Evolutionary conservation across 352 stramenopile species (phyloP), one percentile per base, ranked within the genome.

Genomic region (Globisporangium camurandrum): DNA sequence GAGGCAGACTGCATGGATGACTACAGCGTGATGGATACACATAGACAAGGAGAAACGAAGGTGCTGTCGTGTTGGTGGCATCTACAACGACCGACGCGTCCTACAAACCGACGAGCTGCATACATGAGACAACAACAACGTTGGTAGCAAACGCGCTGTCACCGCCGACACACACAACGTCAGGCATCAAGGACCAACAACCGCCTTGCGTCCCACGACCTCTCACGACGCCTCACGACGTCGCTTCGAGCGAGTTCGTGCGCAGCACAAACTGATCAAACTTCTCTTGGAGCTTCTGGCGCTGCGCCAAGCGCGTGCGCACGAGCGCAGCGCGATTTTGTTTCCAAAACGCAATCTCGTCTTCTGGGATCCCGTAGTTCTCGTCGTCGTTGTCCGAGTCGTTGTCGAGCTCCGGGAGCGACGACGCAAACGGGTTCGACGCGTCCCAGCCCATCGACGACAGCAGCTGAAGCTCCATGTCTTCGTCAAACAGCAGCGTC

Each of bases 331-430:
- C 73, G 41, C 69, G 76, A 57, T 93, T 93, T 42, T 84, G 71
- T 61, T 93, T 88, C 82, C 82, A 93, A 34, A 87, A 88, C 40
- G 73, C 72, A 49, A 93, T 90, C 49, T 93, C 82, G 48, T 88
- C 75, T 64, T 91, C 78, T 1, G 82, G 78, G 46, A 93, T 93
- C 27, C 78, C 75, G 26, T 86, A 66, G 37, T 89, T 77, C 38
- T 88, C 78, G 26, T 88, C 78, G 39, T 89, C 80, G n/a, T n/a
- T n/a, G 49, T 91, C 79, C 40, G 71, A 83, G 45, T 88, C 75
- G 17, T 71, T 74, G 47, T 91, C 77, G 26, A 84, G 66, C 41
- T 90, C 78, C 2, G 71, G 81, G 19, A 83, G 67, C 11, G 75
- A 82, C 24, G 71, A 69, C 17, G 62, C 66, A 44, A 80, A 80